Base-by-base conservation (phyloP, 2,329 filamentous ascomycete genomes). In the Leptographium wingfieldii region DNA sequence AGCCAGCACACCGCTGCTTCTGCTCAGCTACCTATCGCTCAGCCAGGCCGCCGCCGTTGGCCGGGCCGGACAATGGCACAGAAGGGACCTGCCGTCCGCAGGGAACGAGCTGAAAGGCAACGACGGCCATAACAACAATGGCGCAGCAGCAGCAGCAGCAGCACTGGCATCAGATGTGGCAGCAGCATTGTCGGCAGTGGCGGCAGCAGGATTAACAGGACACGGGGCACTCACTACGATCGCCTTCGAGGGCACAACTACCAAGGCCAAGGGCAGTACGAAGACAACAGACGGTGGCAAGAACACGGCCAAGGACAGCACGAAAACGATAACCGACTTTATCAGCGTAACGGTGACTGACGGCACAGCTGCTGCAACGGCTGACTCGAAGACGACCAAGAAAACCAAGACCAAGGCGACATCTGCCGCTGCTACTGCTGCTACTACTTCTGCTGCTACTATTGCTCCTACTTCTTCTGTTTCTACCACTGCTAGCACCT, bases 1-100 rank as follows among this genome's bases (percentile, higher is more conserved):
- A 5, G 57, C 57, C 55, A 61, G 60, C 19, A 62, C 62, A 43
- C 55, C 67, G 59, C 56, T 67, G 27, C 58, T 70, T 53, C 27
- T 69, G 16, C 60, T 69, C 63, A 60, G 66, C 62, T 67, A 60
- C 27, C 51, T 66, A 54, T 65, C 69, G 27, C 60, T 70, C 19
- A 62, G 63, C 55, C 66, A 69, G 68, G 69, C 67, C 16, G 67
- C 65, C 35, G 66, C 62, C 12, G 60, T 67, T 19, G 49, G 49
- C 16, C 49, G 25, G 16, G 49, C 27, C 27, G 25, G 7, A 19
- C 11, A 29, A 52, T 52, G 49, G 49, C 49, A 52, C 14, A 27
- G 25, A 27, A 52, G 49, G 14, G 49, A 52, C 27, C 11, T 16
- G 14, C 3, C 38, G 12, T 16, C 38, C 38, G 3, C 55, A 12